Evolutionary conservation across 2,329 filamentous ascomycete genomes (phyloP).

Genomic region (Pseudocercospora cruenta): DNA sequence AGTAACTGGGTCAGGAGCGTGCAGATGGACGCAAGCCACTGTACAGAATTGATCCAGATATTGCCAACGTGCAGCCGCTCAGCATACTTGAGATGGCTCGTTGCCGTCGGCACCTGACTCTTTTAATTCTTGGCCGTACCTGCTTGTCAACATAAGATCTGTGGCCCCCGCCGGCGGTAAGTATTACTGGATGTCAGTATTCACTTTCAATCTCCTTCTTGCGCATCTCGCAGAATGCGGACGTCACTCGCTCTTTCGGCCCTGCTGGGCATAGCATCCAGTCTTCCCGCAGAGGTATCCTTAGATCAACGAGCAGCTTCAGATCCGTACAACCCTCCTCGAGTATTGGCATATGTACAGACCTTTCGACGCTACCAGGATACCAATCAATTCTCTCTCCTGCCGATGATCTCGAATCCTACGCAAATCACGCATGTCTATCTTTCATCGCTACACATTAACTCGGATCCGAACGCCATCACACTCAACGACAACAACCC

Average conservation of each 20-base stretch:
- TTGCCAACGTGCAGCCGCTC: constrained; percentile 3
- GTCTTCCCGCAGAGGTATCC: constrained; percentile 6
- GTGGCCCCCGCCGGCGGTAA: neutral
- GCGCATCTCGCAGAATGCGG: neutral
- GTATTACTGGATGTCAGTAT: neutral
- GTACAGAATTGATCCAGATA: neutral
- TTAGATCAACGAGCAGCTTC: constrained; percentile 13
- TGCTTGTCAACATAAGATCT: neutral
- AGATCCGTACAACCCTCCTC: constrained; percentile 24
- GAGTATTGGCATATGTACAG: constrained; percentile 34
- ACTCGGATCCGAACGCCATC: constrained; percentile 31
- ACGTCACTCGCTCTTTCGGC: neutral
- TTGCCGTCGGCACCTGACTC: constrained; percentile 8
- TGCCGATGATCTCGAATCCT: constrained; percentile 32
- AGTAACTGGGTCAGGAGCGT: neutral
- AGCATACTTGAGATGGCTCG: neutral
- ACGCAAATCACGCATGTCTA: constrained; percentile 36
- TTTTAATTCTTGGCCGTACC: neutral
- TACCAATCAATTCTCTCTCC: constrained; percentile 31
- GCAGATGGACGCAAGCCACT: constrained; percentile 2
- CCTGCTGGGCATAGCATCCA: constrained; percentile 8
- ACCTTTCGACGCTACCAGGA: constrained; percentile 30
- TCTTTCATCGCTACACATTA: constrained; percentile 37
- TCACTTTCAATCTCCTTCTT: neutral
- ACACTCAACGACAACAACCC: constrained; percentile 36